Conservation (phyloP, 2,329 filamentous ascomycete genomes). For the Hortaea werneckii region DNA sequence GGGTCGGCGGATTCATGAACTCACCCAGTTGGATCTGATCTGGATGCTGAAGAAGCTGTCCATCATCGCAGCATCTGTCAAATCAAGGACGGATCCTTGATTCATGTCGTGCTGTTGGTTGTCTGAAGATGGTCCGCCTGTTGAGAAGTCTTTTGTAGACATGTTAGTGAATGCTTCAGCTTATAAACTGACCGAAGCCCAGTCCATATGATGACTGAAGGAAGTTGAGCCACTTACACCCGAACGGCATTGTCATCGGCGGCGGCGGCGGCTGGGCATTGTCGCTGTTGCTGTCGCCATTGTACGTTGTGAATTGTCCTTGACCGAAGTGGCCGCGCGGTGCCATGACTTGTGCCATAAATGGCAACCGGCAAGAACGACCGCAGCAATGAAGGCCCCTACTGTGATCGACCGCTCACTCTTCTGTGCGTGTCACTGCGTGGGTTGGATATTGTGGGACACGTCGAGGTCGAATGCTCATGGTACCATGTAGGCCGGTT, state of each 20-base stretch:
- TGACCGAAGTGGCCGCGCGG: not conserved
- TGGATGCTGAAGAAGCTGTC: not conserved
- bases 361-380: not conserved
- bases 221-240: not conserved
- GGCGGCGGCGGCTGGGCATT: not conserved
- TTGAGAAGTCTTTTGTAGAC: not conserved
- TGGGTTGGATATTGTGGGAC: too few relatives aligned
- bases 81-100: not conserved
- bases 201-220: not conserved
- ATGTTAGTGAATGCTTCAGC: not conserved
- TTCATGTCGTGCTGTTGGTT: not conserved
- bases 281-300: not conserved
- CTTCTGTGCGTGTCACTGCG: too few relatives aligned
- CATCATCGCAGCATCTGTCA: not conserved
- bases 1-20: too few relatives aligned
- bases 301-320: not conserved
- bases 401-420: not conserved
- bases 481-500: too few relatives aligned
- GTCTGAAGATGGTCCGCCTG: not conserved
- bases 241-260: not conserved
- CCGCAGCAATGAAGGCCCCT: not conserved
- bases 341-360: not conserved
- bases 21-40: not conserved
- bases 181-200: not conserved
- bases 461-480: not conserved